These are phyloP conservation scores for Inonotus obliquus DNA, from an alignment of 1,284 basidiomycete species.

Conservation along the genomic window DNA sequence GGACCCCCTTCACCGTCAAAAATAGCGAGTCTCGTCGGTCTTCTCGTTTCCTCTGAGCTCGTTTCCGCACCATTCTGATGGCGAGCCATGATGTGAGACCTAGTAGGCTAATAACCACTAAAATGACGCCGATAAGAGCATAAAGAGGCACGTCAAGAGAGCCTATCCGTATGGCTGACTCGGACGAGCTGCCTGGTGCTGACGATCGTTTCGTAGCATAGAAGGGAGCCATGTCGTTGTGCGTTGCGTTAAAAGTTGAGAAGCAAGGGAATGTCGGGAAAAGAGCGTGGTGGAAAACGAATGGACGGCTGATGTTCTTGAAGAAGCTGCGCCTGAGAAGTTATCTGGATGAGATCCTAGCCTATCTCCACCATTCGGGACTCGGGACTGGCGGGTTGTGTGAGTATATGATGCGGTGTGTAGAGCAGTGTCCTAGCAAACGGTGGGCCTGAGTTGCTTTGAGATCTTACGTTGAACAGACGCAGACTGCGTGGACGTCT, in stretches of 20 bases:
- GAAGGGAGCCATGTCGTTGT: conserved; percentile 3
- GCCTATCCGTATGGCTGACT: conserved; percentile 2
- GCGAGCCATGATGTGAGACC: conserved; percentile 38
- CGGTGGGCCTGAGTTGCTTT: not conserved
- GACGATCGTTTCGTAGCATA: not conserved
- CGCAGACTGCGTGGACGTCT: not conserved
- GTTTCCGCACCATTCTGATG: conserved; percentile 37
- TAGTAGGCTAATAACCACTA: conserved; percentile 38
- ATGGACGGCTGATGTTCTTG: conserved; percentile 1
- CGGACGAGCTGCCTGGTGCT: not conserved
- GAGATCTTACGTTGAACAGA: not conserved
- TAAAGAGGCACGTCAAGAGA: conserved; percentile 16
- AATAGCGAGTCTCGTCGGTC: conserved; percentile 39
- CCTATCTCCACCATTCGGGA: not conserved
- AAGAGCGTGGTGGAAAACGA: not conserved
- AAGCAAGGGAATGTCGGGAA: not conserved
- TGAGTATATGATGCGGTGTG: no score
- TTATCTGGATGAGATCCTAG: not conserved
- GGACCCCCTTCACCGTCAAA: conserved; percentile 42
- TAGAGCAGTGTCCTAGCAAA: not conserved
- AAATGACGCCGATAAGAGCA: conserved; percentile 43
- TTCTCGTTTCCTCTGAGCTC: conserved; percentile 33
- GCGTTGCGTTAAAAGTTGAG: not conserved
- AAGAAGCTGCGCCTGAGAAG: not conserved
- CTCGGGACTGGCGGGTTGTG: not conserved